Base-by-base conservation (phyloP, 176 grass and related monocot species). In the Paspalum notatum region DNA sequence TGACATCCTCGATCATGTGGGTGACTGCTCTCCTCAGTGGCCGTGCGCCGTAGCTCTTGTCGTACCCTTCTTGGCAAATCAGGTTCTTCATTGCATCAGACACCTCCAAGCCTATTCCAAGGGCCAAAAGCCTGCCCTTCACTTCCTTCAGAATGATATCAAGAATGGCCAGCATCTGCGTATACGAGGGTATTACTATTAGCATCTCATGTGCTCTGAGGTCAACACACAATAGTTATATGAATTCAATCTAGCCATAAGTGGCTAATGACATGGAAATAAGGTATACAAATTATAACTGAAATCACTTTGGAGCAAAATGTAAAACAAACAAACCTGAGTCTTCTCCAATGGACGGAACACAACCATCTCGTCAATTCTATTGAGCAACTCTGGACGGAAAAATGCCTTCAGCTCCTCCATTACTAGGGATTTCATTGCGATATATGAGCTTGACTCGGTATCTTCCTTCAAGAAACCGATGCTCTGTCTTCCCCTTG, bases 311-410 rank as follows among this genome's bases (percentile, higher is more conserved):
- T 53, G 71, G 21, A 75, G 47, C 5, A 16, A 86, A 84, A 25
- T 65, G 75, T 40, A 55, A 24, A 20, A 42, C 71, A 79, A 85
- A 83, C 84, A 66, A 10, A 93, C 91, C 93, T 99, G 97, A 80
- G 89, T 71, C 78, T 91, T 91, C 83, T 91, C 93, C 2, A 99
- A 83, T 64, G 90, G 85, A 72, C 87, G 93, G 88, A 99, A 96
- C 41, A 99, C 86, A 62, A 99, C 93, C 84, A 93, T 88, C 86
- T 99, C 97, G 66, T 99, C 97, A 15, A 99, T 89, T 86, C 97
- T 91, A 63, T 99, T 99, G 64, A 99, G 93, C 74, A 99, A 80
- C 80, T 95, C 97, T 12, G 97, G 97, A n/a, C 89, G 82, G 89
- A 99, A 99, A 91, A 88, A 96, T 42, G 80, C 85, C 73, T 95